A percentile compares a stretch with the other conserved stretches of the same genome.
phyloP scores from a whole-genome alignment of 2,329 filamentous ascomycete genomes.

The Bipolaris sorokiniana region DNA sequence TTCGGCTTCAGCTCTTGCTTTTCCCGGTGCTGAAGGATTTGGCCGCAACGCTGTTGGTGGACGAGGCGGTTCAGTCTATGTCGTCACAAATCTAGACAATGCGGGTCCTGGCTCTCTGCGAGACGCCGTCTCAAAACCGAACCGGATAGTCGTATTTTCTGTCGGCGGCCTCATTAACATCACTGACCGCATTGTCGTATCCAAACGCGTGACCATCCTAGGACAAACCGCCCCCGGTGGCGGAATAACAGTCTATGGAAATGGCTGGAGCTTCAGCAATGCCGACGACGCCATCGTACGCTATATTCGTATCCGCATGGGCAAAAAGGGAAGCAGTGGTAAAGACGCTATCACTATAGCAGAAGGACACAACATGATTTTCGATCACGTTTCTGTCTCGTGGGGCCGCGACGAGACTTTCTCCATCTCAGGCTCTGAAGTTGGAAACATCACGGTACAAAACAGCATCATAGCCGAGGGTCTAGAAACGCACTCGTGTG shows the following conservation, averaged over 20 bases:
- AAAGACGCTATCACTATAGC: conserved; percentile 63
- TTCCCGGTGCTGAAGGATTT: conserved; percentile 60
- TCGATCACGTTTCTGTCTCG: conserved; percentile 61
- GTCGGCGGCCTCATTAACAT: conserved; percentile 60
- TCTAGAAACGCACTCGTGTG: conserved; percentile 60
- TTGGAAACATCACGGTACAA: conserved; percentile 58
- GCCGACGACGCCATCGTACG: conserved; percentile 61
- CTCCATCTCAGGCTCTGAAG: conserved; percentile 56
- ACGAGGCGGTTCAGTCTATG: conserved; percentile 55
- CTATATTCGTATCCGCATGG: conserved; percentile 64
- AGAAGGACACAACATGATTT: conserved; percentile 61
- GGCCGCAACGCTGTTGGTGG: conserved; percentile 57
- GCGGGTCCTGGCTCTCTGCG: conserved; percentile 58
- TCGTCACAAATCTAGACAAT: conserved; percentile 58
- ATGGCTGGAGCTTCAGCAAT: conserved; percentile 60
- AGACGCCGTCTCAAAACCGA: conserved; percentile 56
- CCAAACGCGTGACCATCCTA: conserved; percentile 57
- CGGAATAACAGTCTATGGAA: conserved; percentile 61
- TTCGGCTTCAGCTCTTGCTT: conserved; percentile 46
- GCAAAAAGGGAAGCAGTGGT: conserved; percentile 57
- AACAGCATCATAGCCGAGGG: conserved; percentile 62
- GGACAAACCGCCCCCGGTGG: conserved; percentile 60
- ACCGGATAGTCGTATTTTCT: conserved; percentile 59
- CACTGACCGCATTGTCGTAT: conserved; percentile 54
- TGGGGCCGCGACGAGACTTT: conserved; percentile 65